Evolutionary conservation across 2,329 filamentous ascomycete species (phyloP).

Genomic region (Microcyclospora pomicola): DNA sequence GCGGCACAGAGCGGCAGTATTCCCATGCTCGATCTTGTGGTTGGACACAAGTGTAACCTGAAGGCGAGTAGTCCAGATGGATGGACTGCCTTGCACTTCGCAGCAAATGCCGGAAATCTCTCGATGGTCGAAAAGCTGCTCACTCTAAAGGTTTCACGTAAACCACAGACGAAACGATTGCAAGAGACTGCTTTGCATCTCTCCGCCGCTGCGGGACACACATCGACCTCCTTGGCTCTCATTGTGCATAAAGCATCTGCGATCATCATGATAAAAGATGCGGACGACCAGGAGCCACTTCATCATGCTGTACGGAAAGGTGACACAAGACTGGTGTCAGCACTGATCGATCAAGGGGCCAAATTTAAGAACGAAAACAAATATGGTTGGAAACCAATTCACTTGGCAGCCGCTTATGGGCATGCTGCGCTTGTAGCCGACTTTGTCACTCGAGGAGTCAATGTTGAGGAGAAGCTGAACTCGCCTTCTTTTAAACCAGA

Average conservation of each 20-base stretch:
- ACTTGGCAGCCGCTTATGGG: constrained; percentile 11
- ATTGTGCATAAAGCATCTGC: constrained; percentile 7
- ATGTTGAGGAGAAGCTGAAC: constrained; percentile 7
- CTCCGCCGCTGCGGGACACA: constrained; percentile 3
- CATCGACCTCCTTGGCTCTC: constrained; percentile 4
- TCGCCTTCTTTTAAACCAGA: constrained; percentile 10
- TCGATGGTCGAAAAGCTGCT: constrained; percentile 8
- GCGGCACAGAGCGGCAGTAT: constrained; percentile 11
- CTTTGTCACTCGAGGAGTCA: constrained; percentile 7
- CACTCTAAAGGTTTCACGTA: constrained; percentile 5
- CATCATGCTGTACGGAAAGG: constrained; percentile 10
- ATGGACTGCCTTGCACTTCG: constrained; percentile 9
- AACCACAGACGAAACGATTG: constrained; percentile 7
- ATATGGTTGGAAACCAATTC: constrained; percentile 11
- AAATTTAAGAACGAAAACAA: constrained; percentile 5
- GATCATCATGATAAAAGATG: constrained; percentile 6
- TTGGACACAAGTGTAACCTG: constrained; percentile 6
- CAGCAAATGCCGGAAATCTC: constrained; percentile 6
- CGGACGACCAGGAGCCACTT: constrained; percentile 7
- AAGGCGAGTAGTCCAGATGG: constrained; percentile 8
- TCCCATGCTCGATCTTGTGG: constrained; percentile 9
- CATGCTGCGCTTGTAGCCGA: constrained; percentile 6
- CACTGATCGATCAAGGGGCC: constrained; percentile 7
- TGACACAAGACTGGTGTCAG: constrained; percentile 4
- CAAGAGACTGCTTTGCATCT: constrained; percentile 10